These are phyloP conservation scores for Cordyceps cicadae DNA, from an alignment of 2,329 filamentous ascomycete genomes.

Conservation along the genomic window DNA sequence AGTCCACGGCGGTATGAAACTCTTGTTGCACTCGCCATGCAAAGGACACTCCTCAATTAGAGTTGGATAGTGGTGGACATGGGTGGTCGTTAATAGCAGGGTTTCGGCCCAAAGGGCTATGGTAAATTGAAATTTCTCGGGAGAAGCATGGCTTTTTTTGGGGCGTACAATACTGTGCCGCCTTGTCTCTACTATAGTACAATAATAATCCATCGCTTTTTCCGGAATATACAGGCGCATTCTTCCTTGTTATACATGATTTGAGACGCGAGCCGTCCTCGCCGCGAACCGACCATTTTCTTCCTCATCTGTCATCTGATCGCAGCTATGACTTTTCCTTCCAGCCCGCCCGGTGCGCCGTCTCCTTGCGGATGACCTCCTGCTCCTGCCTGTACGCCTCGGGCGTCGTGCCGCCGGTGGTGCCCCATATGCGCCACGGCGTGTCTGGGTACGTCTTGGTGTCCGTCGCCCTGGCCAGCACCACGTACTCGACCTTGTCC, in stretches of 20 bases:
- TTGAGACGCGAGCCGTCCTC: neutral
- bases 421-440: conserved; percentile 60
- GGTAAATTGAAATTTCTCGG: conserved; percentile 13
- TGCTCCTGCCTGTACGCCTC: conserved; percentile 31
- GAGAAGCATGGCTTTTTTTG: conserved; percentile 15
- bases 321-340: conserved; percentile 13
- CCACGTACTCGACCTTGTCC: conserved; percentile 55
- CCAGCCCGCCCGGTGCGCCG: conserved; percentile 27
- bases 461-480: conserved; percentile 44
- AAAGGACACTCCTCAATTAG: neutral
- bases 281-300: too few relatives aligned
- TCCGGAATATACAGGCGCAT: conserved; percentile 13
- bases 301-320: too few relatives aligned
- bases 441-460: conserved; percentile 37
- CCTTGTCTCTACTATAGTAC: conserved; percentile 18
- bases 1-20: neutral
- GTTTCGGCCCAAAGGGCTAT: neutral
- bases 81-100: neutral
- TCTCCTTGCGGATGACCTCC: conserved; percentile 25
- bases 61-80: neutral
- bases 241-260: conserved; percentile 1
- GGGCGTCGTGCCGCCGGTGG: conserved; percentile 44
- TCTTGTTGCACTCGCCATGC: too few relatives aligned
- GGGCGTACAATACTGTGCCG: neutral
- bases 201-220: conserved; percentile 21